Evolutionary conservation across 1,139 yeast genomes (phyloP), one percentile per base, ranked within the genome.

Genomic region (Taphrina betulina): DNA sequence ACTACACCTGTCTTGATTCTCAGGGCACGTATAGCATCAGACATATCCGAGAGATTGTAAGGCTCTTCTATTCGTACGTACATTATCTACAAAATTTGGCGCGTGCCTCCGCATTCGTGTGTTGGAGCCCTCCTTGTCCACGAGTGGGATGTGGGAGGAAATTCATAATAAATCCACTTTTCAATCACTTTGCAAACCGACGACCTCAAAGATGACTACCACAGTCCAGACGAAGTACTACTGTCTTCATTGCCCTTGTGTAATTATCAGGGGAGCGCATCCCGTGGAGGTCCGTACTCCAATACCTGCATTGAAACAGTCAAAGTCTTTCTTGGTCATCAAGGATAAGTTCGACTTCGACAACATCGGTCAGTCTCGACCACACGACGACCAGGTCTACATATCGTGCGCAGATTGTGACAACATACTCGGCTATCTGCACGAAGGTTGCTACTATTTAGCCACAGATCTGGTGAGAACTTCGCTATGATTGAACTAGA

Each of bases 371-470:
- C 46, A 38, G 14, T 50, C 54, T 10, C 38, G 54, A 3, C 33
- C 45, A n/a, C 41, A 35, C 33, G 46, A 50, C 14, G 54, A 41
- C 5, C 54, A 50, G 17, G 26, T 50, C 24, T 50, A 50, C 20
- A 33, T 50, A 5, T 40, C 34, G 17, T 50, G 54, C 24, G 54
- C 54, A 5, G 54, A 50, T 20, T 50, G 54, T 12, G 54, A 50
- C 20, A 50, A 14, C 5, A 23, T 50, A 33, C 23, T 50, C 34
- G 54, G 54, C 7, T 50, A 37, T 35, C 36, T 37, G 16, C 24
- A 23, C 20, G 54, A 50, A 5, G 45, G 34, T 19, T 40, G 7
- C 23, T 50, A 50, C 41, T 50, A 50, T 19, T 46, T 50, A 12
- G 54, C 54, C 7, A 50, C 16, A 5, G 40, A 38, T 19, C 34